Evolutionary conservation across 1,139 yeast genomes (phyloP).

Genomic region (Taphrina populina): DNA sequence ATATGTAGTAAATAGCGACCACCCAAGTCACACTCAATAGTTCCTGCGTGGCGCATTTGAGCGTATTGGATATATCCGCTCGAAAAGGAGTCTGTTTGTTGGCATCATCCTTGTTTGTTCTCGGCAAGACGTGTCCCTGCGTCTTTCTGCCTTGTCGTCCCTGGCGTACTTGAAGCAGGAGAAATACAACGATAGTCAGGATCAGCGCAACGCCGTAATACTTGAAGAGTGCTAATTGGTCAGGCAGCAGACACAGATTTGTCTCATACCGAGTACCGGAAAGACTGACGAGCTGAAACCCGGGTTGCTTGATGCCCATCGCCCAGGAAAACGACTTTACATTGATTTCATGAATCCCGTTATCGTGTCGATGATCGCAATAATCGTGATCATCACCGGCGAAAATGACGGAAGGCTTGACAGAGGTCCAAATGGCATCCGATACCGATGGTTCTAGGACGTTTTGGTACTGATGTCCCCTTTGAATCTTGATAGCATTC

Average conservation of each 20-base stretch:
- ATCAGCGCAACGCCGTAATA: constrained; percentile 34
- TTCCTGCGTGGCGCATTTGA: constrained; percentile 3
- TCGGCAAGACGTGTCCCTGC: constrained; percentile 1
- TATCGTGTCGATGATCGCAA: constrained; percentile 48
- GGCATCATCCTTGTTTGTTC: constrained; percentile 17
- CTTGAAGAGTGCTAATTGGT: constrained; percentile 39
- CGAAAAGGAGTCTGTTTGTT: neutral
- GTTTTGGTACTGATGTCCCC: constrained; percentile 77
- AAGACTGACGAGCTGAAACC: constrained; percentile 70
- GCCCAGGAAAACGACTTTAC: constrained; percentile 91
- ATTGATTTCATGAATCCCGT: constrained; percentile 66
- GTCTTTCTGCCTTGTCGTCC: neutral
- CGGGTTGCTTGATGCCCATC: constrained; percentile 81
- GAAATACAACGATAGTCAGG: neutral
- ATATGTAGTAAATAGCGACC: constrained; percentile 8
- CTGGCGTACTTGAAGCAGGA: neutral
- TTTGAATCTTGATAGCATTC: constrained; percentile 52
- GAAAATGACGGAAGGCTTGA: constrained; percentile 68
- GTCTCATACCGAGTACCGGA: constrained; percentile 38
- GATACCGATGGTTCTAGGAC: constrained; percentile 62
- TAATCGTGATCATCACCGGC: constrained; percentile 98
- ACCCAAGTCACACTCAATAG: constrained; percentile 10
- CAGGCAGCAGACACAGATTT: constrained; percentile 40
- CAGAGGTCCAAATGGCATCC: constrained; percentile 54
- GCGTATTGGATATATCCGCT: neutral